Conservation (phyloP, 208 protist species). For the Sergeia podlipaevii region DNA sequence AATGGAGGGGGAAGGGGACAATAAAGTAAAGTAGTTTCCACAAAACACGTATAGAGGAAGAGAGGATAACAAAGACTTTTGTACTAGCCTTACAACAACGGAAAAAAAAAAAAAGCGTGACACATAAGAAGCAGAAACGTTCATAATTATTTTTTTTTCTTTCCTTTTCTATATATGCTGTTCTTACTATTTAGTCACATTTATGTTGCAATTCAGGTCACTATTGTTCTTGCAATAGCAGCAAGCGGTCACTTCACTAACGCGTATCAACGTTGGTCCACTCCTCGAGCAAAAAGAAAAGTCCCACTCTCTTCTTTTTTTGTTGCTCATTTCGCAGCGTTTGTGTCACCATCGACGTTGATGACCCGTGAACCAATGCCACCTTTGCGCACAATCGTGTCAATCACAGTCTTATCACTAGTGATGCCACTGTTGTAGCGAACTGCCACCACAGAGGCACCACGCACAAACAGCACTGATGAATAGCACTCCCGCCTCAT, state of each 20-base stretch:
- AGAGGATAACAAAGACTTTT: too few relatives aligned
- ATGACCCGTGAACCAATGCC: slow-evolving; percentile 39
- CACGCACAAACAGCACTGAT: slow-evolving; percentile 72
- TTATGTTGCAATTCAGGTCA: too few relatives aligned
- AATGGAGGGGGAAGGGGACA: not conserved
- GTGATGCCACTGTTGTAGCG: slow-evolving; percentile 60
- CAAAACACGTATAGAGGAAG: too few relatives aligned
- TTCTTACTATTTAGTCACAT: too few relatives aligned
- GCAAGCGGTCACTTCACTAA: too few relatives aligned
- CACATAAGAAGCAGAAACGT: not conserved
- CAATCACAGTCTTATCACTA: slow-evolving; percentile 58
- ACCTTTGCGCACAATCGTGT: slow-evolving; percentile 39
- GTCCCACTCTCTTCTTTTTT: slow-evolving; percentile 2
- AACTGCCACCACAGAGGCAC: slow-evolving; percentile 49
- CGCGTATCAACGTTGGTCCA: not conserved
- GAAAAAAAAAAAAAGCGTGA: not conserved
- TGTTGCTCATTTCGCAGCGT: slow-evolving; percentile 23
- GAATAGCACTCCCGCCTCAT: slow-evolving; percentile 72
- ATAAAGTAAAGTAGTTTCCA: not conserved
- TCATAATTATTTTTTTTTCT: too few relatives aligned
- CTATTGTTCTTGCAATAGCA: too few relatives aligned
- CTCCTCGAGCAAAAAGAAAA: not conserved
- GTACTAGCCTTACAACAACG: too few relatives aligned
- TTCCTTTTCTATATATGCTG: too few relatives aligned
- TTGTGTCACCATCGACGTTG: slow-evolving; percentile 56